A percentile compares a stretch with the other conserved stretches of the same genome.
These are phyloP conservation scores for Dioscorea alata DNA, from an alignment of 106 monocot genomes.

Conservation along the genomic window DNA sequence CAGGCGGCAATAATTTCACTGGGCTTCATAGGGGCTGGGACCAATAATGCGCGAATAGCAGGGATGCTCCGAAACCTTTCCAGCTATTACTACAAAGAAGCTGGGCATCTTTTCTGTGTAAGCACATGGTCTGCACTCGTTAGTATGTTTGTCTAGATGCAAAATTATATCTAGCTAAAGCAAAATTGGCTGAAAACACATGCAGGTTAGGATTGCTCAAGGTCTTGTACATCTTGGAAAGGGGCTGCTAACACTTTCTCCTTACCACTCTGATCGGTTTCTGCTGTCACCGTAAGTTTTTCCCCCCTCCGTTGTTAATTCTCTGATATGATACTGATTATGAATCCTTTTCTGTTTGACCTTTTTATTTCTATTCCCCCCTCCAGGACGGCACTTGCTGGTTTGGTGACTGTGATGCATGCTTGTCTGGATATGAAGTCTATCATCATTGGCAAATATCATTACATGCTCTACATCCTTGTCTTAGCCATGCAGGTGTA, in stretches of 20 bases:
- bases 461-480: slow-evolving; percentile 89
- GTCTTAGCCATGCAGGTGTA: slow-evolving; percentile 91
- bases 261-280: slow-evolving; percentile 93
- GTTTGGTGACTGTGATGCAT: slow-evolving; percentile 67
- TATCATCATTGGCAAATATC: slow-evolving; percentile 83
- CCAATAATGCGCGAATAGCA: slow-evolving; percentile 95
- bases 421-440: slow-evolving; percentile 93
- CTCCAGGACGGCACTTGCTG: slow-evolving; percentile 81
- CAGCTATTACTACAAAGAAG: slow-evolving; percentile 99
- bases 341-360: neutral
- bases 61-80: slow-evolving; percentile 97
- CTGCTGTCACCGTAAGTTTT: slow-evolving; percentile 77
- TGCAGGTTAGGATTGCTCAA: slow-evolving; percentile 95
- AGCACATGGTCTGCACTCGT: slow-evolving; percentile 2
- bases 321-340: too few relatives aligned
- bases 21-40: slow-evolving; percentile 93
- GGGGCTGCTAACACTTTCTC: slow-evolving; percentile 88
- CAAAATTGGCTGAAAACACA: neutral
- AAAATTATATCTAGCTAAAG: too few relatives aligned
- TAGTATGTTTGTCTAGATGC: too few relatives aligned
- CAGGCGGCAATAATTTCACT: slow-evolving; percentile 92
- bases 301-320: neutral
- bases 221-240: slow-evolving; percentile 98
- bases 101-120: slow-evolving; percentile 96
- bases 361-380: neutral